Evolutionary conservation across 148 eudicot genomes (phyloP), one percentile per base, ranked within the genome.

Genomic region (Chenopodium formosanum): DNA sequence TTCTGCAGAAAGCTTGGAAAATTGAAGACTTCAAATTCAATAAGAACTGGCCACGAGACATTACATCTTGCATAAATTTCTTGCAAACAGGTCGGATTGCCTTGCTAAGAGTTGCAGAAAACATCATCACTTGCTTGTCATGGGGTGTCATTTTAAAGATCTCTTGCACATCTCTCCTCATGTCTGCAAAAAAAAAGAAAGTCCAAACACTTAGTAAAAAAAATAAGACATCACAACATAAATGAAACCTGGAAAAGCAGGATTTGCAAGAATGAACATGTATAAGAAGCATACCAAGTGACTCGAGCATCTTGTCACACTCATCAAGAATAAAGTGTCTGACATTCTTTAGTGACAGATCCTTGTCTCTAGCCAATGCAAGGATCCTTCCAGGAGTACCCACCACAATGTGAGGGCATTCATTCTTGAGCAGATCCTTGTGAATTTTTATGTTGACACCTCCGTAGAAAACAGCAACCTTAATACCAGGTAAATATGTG

Each of bases 81-180:
- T 95, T 93, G 99, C 99, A 95, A 11, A 95, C 94, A 23, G 99
- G 99, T 16, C 99, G 99, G 82, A 95, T 95, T 69, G 91, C 97
- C 90, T 95, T 93, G 96, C 97, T 93, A 72, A 95, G 92, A 13
- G 97, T 95, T 69, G 99, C 99, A 11, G 99, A 95, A 81, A 95
- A 95, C 99, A 93, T 95, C 99, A 95, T 95, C 73, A 95, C 98
- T 90, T 95, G 99, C 89, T 95, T 95, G 80, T 95, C 99, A 88
- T 95, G 99, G 64, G 99, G 98, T 40, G 98, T 95, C 98, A 93
- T 95, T 89, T 93, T 95, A 90, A 95, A 95, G 31, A 93, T 95
- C 83, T 93, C 98, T 85, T 95, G 97, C 79, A 95, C 97, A 79
- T 95, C 97, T 85, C 90, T 95, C 89, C 98, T 88, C 98, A 95